Evolutionary conservation across 306 rosid genomes (phyloP).

Genomic region (Castanea crenata): DNA sequence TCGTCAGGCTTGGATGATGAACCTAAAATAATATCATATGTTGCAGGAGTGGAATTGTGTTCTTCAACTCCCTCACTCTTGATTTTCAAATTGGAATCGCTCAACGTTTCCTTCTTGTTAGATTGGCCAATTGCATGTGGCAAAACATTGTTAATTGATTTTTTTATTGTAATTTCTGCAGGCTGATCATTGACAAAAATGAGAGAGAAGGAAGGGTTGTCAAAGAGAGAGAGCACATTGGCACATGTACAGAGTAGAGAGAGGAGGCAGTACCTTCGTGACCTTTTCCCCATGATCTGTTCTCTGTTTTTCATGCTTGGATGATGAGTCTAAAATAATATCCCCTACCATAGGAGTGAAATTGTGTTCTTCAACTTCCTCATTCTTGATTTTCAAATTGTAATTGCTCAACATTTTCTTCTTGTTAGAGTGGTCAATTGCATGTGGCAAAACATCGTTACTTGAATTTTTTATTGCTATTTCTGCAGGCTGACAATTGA

Average conservation of each 20-base stretch:
- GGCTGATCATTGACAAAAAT: conserved; percentile 1
- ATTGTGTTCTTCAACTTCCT: conserved; percentile 25
- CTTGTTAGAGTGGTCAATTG: conserved; percentile 15
- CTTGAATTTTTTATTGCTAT: neutral
- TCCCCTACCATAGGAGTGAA: neutral
- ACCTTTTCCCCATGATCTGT: conserved; percentile 6
- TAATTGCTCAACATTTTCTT: conserved; percentile 7
- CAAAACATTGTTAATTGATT: neutral
- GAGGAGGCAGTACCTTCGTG: conserved; percentile 10
- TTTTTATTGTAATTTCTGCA: conserved; percentile 14
- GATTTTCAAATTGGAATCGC: neutral
- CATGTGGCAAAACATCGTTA: neutral
- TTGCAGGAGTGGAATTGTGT: neutral
- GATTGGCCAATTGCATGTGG: conserved; percentile 1
- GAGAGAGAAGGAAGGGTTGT: neutral
- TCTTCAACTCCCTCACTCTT: conserved; percentile 20
- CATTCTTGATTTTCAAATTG: neutral
- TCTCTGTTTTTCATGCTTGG: conserved; percentile 13
- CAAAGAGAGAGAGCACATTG: neutral
- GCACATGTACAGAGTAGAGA: neutral
- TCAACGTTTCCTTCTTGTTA: conserved; percentile 12
- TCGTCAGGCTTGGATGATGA: conserved; percentile 9
- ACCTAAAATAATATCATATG: conserved; percentile 5
- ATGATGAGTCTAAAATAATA: conserved; percentile 6
- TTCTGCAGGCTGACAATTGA: conserved; percentile 21